Evolutionary conservation across 2,329 filamentous ascomycete genomes (phyloP).

Genomic region (Diaporthe velutina): DNA sequence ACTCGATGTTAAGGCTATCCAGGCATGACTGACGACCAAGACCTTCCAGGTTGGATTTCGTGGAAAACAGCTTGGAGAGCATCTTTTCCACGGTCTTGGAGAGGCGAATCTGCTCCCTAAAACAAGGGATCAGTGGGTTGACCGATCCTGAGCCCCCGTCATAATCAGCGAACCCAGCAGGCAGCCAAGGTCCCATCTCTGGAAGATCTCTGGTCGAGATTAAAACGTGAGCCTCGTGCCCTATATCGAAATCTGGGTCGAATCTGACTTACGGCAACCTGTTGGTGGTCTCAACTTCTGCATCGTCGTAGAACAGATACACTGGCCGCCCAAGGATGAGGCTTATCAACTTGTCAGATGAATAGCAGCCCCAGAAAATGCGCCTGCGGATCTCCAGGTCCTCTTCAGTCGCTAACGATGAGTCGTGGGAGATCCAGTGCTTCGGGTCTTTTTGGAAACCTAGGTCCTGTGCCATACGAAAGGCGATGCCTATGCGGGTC

Average conservation of each 20-base stretch:
- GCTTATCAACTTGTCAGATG: conserved; percentile 45
- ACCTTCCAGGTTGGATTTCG: neutral
- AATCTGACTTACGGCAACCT: conserved; percentile 29
- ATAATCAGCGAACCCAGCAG: conserved; percentile 43
- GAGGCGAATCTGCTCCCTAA: conserved; percentile 13
- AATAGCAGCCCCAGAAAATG: conserved; percentile 49
- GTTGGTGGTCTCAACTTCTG: conserved; percentile 33
- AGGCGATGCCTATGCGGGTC: conserved; percentile 46
- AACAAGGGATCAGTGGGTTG: conserved; percentile 27
- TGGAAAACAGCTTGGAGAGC: neutral
- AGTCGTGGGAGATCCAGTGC: conserved; percentile 42
- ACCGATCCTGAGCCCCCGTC: neutral
- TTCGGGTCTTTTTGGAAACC: conserved; percentile 47
- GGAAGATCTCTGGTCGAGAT: conserved; percentile 40
- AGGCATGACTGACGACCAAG: conserved; percentile 31
- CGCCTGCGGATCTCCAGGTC: conserved; percentile 47
- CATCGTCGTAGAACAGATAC: conserved; percentile 33
- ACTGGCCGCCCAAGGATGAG: conserved; percentile 38
- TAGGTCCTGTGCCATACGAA: conserved; percentile 48
- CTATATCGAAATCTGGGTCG: no score
- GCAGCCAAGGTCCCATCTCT: conserved; percentile 43
- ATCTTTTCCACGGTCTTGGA: conserved; percentile 1
- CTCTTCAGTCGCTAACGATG: conserved; percentile 41
- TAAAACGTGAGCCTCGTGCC: neutral
- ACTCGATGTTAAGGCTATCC: conserved; percentile 42